Conservation (phyloP, 2,329 filamentous ascomycete genomes). For the Cladosporium phlei region DNA sequence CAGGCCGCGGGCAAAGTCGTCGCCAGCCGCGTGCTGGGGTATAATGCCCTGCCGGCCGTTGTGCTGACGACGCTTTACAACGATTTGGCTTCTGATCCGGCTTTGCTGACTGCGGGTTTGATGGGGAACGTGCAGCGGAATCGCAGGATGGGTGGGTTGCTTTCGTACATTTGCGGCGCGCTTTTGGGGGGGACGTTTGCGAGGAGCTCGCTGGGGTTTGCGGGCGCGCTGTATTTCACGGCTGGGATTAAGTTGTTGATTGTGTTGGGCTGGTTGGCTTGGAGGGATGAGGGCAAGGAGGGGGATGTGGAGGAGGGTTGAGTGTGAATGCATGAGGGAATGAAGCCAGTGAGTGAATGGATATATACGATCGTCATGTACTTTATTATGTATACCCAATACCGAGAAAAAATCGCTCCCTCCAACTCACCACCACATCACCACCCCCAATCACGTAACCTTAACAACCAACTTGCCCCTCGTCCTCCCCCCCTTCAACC, state of each 20-base stretch:
- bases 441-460: conserved; percentile 18
- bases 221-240: conserved; percentile 45
- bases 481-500: conserved; percentile 51
- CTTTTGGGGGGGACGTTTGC: conserved; percentile 51
- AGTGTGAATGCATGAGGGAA: too few species aligned
- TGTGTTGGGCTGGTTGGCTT: conserved; percentile 35
- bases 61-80: conserved; percentile 76
- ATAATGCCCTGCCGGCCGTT: conserved; percentile 66
- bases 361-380: too few species aligned
- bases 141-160: conserved; percentile 44
- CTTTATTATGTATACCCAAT: too few species aligned
- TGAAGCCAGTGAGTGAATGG: too few species aligned
- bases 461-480: conserved; percentile 56
- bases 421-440: too few species aligned
- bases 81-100: conserved; percentile 65
- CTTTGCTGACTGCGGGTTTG: conserved; percentile 37
- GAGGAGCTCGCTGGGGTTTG: conserved; percentile 46
- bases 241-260: conserved; percentile 33
- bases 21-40: conserved; percentile 61
- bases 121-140: conserved; percentile 48
- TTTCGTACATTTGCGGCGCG: conserved; percentile 47
- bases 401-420: not conserved
- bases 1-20: conserved; percentile 73
- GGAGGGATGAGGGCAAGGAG: conserved; percentile 29
- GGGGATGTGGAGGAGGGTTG: conserved; percentile 3